Conservation (phyloP, 2,329 filamentous ascomycete species). For the Xylariaceae sp. region DNA sequence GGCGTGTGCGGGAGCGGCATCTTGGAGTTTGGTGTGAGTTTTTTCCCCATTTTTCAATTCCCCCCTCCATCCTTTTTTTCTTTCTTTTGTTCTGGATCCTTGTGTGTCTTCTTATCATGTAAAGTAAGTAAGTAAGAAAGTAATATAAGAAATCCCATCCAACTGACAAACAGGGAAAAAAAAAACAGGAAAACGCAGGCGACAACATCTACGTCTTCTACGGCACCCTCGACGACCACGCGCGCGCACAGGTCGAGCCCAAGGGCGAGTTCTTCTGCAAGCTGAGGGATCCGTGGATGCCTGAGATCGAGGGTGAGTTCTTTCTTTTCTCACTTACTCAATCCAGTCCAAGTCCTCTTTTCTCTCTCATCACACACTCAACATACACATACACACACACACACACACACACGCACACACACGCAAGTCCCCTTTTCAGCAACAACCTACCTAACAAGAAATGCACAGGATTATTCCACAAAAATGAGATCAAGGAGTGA, state of each 20-base stretch:
- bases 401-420: too few species aligned
- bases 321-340: not conserved
- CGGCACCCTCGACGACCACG: constrained; percentile 27
- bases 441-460: too few species aligned
- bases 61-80: too few species aligned
- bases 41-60: constrained; percentile 1
- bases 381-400: too few species aligned
- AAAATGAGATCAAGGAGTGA: constrained; percentile 24
- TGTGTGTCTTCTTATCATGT: too few species aligned
- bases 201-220: constrained; percentile 29
- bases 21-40: constrained; percentile 44
- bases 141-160: too few species aligned
- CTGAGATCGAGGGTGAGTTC: constrained; percentile 19
- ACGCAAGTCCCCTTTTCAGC: too few species aligned
- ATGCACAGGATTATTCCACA: constrained; percentile 22
- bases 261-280: constrained; percentile 30
- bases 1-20: constrained; percentile 45
- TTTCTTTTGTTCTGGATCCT: too few species aligned
- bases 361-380: too few species aligned
- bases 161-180: not conserved
- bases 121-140: too few species aligned
- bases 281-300: constrained; percentile 28
- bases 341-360: not conserved
- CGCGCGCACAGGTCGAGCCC: constrained; percentile 24
- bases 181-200: constrained; percentile 21